Base-by-base conservation (phyloP, 140 eudicot species). In the Cichorium intybus region DNA sequence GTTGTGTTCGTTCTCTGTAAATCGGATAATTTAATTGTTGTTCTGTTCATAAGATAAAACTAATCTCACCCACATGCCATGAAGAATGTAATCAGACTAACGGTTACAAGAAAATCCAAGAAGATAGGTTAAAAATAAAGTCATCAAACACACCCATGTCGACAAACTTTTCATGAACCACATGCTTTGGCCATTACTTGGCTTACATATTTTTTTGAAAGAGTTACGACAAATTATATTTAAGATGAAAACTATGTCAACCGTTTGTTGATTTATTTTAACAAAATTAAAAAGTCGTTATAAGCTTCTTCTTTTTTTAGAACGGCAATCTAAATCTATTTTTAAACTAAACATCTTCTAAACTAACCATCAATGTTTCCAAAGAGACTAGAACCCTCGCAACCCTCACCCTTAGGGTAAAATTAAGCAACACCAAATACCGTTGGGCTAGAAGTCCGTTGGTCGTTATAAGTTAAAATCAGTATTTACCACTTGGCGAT, bases 131-230 rank as follows among this genome's bases (percentile, higher is more conserved):
- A 75, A 75, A 75, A 68, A 27, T 69, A 60, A 66, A 68, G 71
- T 68, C 75, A 75, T 45, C 74, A 68, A 60, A 74, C 68, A 75
- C 70, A 29, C 70, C 26, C 70, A 28, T 48, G 55, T 69, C 71
- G 80, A 75, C 80, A 75, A 68, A 68, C 80, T 75, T 75, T 75
- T 68, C 66, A 61, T 75, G 75, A 60, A 68, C 75, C 80, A 75
- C 80, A 68, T 75, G 80, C 71, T 18, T 35, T 56, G 12, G 56
- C 14, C 74, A 43, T 41, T 55, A 55, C 4, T 41, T 68, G 31
- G 24, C 43, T 68, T 10, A 41, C n/a, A 24, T 68, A 55, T 52
- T 43, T 43, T 43, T 31, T 31, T 3, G 7, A 31, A 8, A 31
- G 4, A 31, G 6, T 31, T 31, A 3, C 35, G n/a, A 31, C 6